Base-by-base conservation (phyloP, 2,329 filamentous ascomycete species). In the Colletotrichum magnum region DNA sequence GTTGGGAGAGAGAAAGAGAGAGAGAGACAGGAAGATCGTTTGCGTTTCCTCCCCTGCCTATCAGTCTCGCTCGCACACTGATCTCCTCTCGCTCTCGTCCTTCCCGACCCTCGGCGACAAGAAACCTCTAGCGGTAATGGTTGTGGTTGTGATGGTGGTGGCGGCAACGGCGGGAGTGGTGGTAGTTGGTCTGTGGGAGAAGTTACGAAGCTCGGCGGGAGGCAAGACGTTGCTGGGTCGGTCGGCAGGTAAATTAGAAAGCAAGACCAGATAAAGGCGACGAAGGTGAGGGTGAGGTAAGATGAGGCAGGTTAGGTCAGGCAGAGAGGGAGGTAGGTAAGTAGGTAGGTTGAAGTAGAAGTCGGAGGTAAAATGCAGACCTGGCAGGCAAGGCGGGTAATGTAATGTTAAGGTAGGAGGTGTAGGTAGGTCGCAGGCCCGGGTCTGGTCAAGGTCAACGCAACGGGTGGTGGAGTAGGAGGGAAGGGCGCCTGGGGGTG, bases 351-450 rank as follows among this genome's bases (percentile, higher is more conserved):
- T 47, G 21, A 53, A 56, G 39, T 41, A 52, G 36, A 53, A 36
- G 64, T 64, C 26, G 36, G 53, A 64, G 48, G 45, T 48, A 43
- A 43, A 64, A 58, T 39, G 21, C 32, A 54, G 53, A 18, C 61
- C 45, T 58, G 58, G 58, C 45, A 67, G 54, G 60, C 65, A 58
- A 58, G 60, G 65, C 47, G 65, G 65, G 65, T 64, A 64, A 68
- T 64, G 65, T 68, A 68, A 68, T 68, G 65, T 68, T 57, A 58
- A 68, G 45, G 45, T 48, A 47, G 43, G 10, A 6, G 21, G 21
- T 24, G 21, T 24, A 68, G 45, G 45, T 48, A 58, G 58, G 58
- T 61, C 58, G 47, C 52, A 48, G 58, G 51, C 32, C 26, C 18
- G 41, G 56, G 47, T 32, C 21, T 15, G 41, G 39, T 47, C 16